Evolutionary conservation across 2,329 filamentous ascomycete species (phyloP).

Genomic region (Blastomyces emzantsi): DNA sequence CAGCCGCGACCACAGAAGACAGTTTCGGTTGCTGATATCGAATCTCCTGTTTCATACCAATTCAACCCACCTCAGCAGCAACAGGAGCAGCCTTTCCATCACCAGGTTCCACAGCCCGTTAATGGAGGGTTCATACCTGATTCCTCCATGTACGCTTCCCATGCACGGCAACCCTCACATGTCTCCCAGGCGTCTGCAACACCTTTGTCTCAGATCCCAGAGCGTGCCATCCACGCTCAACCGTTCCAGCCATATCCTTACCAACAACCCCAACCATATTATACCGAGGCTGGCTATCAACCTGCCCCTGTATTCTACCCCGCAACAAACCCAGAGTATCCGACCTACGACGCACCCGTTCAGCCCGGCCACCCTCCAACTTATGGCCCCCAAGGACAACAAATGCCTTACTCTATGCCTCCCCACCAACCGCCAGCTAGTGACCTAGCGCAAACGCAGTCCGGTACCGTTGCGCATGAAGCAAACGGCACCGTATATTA

Average conservation of each 20-base stretch:
- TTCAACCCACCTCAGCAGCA: conserved; percentile 54
- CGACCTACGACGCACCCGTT: conserved; percentile 41
- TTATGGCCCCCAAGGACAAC: conserved; percentile 33
- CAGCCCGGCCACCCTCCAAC: conserved; percentile 29
- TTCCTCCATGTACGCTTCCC: conserved; percentile 44
- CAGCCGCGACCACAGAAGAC: conserved; percentile 92
- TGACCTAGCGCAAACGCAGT: conserved; percentile 32
- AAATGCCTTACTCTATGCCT: conserved; percentile 31
- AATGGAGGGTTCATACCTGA: conserved; percentile 47
- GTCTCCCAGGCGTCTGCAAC: conserved; percentile 65
- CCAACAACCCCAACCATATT: conserved; percentile 47
- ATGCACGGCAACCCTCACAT: conserved; percentile 60
- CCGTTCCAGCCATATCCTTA: conserved; percentile 75
- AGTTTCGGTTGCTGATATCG: conserved; percentile 86
- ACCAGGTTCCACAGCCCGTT: conserved; percentile 77
- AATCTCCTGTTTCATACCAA: conserved; percentile 61
- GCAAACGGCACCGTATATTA: conserved; percentile 96
- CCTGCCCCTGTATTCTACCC: conserved; percentile 63
- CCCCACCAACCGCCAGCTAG: conserved; percentile 21
- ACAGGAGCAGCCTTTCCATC: conserved; percentile 81
- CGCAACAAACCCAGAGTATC: conserved; percentile 33
- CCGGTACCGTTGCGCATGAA: conserved; percentile 66
- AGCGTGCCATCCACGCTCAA: conserved; percentile 81
- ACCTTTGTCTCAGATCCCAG: conserved; percentile 83
- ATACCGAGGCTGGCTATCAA: conserved; percentile 47